Base-by-base conservation (phyloP, 1,284 basidiomycete genomes). In the Ceratobasidium sp. region DNA sequence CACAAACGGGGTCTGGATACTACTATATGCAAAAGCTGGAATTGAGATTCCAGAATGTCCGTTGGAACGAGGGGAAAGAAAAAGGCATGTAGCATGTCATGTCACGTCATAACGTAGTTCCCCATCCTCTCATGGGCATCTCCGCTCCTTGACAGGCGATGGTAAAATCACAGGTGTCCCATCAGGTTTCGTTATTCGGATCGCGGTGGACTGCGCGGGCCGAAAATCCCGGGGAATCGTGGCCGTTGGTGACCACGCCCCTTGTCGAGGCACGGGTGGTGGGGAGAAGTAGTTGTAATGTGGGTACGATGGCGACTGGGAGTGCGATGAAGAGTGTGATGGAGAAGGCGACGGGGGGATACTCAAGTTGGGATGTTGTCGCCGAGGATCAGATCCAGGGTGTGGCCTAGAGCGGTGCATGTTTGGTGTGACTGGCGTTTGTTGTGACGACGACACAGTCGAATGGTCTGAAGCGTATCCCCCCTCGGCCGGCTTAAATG, bases 171-270 rank as follows among this genome's bases (percentile, higher is more conserved):
- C 53, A 22, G 66, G 66, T 16, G 22, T 56, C 8, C 66, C 66
- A 27, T 69, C 66, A 14, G 66, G 66, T 16, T 34, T 46, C 14
- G 66, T 56, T 69, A 69, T 69, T 58, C 66, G 51, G 13, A 69
- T 58, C 48, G 51, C 37, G 19, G 53, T 69, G 19, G 53, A 54
- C 53, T 22, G 19, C 24, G 53, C 31, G 22, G 53, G 31, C 9
- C 51, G 39, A 43, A 69, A 46, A 56, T 69, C 66, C 54, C 66
- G 66, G 14, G 66, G 66, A 31, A 43, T 58, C 8, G 53, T 19
- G 29, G 51, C 11, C 7, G 31, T 46, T 13, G 37, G 51, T 4
- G 66, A 58, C 66, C 51, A 59, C 2, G 51, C 13, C 4, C 19
- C 46, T 3, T 41, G 53, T 7, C 49, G 31, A 19, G 51, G 6